These are phyloP conservation scores for Kurtzmaniella fragi DNA, from an alignment of 805 yeast genomes.

Conservation along the genomic window DNA sequence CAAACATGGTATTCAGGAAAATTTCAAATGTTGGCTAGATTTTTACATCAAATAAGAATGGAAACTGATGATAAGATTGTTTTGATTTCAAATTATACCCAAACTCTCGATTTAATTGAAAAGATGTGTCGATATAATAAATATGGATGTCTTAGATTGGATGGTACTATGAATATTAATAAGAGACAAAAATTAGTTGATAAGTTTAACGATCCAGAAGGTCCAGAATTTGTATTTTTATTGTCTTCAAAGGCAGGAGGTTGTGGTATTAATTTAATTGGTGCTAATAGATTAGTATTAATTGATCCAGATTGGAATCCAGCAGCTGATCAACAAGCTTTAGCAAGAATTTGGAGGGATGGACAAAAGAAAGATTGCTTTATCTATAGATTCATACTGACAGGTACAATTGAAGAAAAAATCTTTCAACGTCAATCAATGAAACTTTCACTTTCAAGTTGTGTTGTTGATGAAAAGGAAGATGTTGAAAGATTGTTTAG, in stretches of 20 bases:
- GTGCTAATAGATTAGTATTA: slow-evolving; percentile 85
- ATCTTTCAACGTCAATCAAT: slow-evolving; percentile 93
- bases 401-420: slow-evolving; percentile 95
- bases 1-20: slow-evolving; percentile 86
- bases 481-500: slow-evolving; percentile 92
- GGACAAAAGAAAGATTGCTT: slow-evolving; percentile 97
- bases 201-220: slow-evolving; percentile 83
- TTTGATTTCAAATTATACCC: slow-evolving; percentile 89
- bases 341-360: slow-evolving; percentile 98
- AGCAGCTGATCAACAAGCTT: slow-evolving; percentile 95
- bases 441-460: slow-evolving; percentile 87
- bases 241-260: slow-evolving; percentile 97
- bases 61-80: slow-evolving; percentile 96
- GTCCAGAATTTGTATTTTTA: slow-evolving; percentile 80
- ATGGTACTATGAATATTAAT: slow-evolving; percentile 88
- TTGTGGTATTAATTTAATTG: slow-evolving; percentile 95
- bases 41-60: slow-evolving; percentile 64
- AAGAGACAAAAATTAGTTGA: slow-evolving; percentile 93
- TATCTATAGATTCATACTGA: slow-evolving; percentile 86
- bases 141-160: slow-evolving; percentile 78
- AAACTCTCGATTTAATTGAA: slow-evolving; percentile 87
- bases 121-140: slow-evolving; percentile 68
- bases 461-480: slow-evolving; percentile 95
- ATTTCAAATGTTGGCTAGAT: slow-evolving; percentile 77
- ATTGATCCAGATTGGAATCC: slow-evolving; percentile 98